Conservation (phyloP, 2,329 filamentous ascomycete genomes). For the Aspergillus clavatus region DNA sequence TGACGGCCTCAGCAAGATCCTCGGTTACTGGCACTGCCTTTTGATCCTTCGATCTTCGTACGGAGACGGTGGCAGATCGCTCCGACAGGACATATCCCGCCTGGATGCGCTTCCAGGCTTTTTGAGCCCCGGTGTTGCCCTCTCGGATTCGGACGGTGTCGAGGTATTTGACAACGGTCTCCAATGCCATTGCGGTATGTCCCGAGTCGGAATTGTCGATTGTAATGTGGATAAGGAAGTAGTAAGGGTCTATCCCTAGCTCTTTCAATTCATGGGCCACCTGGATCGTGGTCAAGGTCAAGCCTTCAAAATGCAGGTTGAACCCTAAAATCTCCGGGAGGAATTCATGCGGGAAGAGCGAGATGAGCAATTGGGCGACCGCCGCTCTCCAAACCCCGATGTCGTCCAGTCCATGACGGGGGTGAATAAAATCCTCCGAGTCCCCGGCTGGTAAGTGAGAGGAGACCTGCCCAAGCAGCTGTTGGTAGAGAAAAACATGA, state of each 20-base stretch:
- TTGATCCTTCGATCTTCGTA: not conserved
- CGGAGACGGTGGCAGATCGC: no score
- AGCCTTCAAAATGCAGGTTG: conserved; percentile 47
- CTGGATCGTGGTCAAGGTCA: conserved; percentile 39
- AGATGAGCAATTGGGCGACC: conserved; percentile 44
- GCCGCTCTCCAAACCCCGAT: conserved; percentile 41
- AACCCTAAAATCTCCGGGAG: conserved; percentile 50
- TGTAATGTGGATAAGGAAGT: conserved; percentile 49
- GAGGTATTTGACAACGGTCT: conserved; percentile 39
- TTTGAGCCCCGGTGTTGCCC: conserved; percentile 26
- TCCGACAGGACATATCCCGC: conserved; percentile 39
- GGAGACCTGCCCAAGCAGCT: conserved; percentile 30
- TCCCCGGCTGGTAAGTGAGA: conserved; percentile 29
- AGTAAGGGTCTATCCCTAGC: conserved; percentile 42
- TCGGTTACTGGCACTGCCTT: conserved; percentile 2
- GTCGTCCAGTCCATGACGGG: conserved; percentile 3
- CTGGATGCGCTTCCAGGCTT: conserved; percentile 41
- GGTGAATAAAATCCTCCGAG: conserved; percentile 23
- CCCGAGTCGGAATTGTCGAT: conserved; percentile 50
- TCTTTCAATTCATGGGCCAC: conserved; percentile 43
- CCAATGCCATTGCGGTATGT: conserved; percentile 46
- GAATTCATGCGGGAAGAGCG: conserved; percentile 47
- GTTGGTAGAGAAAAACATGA: conserved; percentile 38
- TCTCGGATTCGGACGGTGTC: conserved; percentile 21
- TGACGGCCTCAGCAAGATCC: conserved; percentile 19